Evolutionary conservation across 345 rosid genomes (phyloP).

Genomic region (Eucalyptus fibrosa): DNA sequence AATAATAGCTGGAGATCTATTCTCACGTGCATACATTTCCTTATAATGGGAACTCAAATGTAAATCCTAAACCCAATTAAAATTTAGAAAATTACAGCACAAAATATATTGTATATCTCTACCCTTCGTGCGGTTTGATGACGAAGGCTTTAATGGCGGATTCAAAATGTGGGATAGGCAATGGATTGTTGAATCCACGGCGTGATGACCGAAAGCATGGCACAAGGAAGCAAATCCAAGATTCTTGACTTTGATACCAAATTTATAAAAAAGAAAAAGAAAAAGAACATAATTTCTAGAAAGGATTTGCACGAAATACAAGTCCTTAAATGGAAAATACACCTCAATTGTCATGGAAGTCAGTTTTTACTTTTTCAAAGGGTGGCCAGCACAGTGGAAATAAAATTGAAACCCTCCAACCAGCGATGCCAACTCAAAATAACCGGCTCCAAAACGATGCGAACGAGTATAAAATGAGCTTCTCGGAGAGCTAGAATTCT

Average conservation of each 20-base stretch:
- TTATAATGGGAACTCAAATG: background rate
- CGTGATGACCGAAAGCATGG: no score
- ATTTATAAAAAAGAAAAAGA: background rate
- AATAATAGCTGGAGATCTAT: background rate
- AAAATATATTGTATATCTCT: no score
- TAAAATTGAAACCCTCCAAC: background rate
- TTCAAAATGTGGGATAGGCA: no score
- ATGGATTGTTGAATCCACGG: no score
- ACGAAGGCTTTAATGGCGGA: no score
- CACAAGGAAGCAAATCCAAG: background rate
- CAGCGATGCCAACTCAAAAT: background rate
- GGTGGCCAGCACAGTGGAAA: background rate
- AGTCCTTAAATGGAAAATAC: background rate
- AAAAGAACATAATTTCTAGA: no score
- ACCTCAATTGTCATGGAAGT: background rate
- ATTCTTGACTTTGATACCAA: background rate
- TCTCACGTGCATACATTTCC: background rate
- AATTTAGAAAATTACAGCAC: no score
- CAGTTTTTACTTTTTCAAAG: background rate
- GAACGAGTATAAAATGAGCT: background rate
- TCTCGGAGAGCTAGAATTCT: background rate
- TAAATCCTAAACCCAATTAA: no score
- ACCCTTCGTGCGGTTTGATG: no score
- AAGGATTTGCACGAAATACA: background rate
- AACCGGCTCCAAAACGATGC: background rate